Evolutionary conservation across 495 filamentous ascomycete genomes (phyloP), one percentile per base, ranked within the genome.

Genomic region (Aspergillus ellipticus): DNA sequence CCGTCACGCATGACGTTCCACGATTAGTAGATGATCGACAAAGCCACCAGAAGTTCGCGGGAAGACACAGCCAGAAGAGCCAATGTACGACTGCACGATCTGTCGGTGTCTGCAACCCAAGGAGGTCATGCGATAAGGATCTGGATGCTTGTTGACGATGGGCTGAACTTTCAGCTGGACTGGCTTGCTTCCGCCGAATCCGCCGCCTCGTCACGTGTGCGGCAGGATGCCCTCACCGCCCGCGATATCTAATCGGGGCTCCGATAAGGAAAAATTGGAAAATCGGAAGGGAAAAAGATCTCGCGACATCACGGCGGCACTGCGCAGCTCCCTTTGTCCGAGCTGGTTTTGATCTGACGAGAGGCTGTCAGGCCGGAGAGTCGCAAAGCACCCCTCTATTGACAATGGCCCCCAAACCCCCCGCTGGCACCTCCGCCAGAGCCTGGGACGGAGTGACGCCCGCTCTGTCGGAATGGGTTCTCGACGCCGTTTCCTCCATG

Each of bases 391-490:
- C 31, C 29, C 10, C 20, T 35, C 15, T 16, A 24, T 7, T 31
- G n/a, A 46, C 33, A 31, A 72, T 78, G 75, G 69, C 74, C 42
- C 66, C 73, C 0, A 74, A 74, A 63, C 63, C 70, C 0, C 61
- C 71, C 17, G 62, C 72, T 24, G 61, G 61, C n/a, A 58, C 65
- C 7, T 69, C 74, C 19, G 69, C 74, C 16, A 71, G 91, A 60
- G 82, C 89, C 21, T 97, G 93, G 92, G 85, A 88, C 66, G 86
- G 80, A 6, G 74, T 97, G 26, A 85, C 79, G 4, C 90, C 89
- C 6, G 67, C 84, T 11, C 75, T 98, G n/a, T 89, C 90, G 53
- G 82, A 89, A 83, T 98, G 94, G 93, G 82, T 92, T 26, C 78
- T 93, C 26, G 89, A 94, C 52, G 93, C 92, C 33, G 82, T 96